Percentiles rank a stretch among this genome's conserved stretches.
Conservation (phyloP, 129 eudicot genomes). For the Lactuca saligna region DNA sequence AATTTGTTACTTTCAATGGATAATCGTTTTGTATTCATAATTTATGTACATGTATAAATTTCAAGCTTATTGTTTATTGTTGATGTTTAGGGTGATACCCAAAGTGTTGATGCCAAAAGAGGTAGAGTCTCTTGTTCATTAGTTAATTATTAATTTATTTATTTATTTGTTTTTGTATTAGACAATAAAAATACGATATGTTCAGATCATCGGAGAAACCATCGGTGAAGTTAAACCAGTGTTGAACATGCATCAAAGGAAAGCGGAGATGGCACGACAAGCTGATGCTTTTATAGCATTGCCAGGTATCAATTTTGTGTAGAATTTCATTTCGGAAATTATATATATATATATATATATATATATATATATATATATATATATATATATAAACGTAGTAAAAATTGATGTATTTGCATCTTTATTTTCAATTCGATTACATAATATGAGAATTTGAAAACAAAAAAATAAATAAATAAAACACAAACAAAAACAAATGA, state of each 20-base stretch:
- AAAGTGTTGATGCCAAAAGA: conserved; percentile 77
- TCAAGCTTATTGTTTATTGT: conserved; percentile 1
- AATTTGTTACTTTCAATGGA: too few species aligned
- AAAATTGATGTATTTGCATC: background rate
- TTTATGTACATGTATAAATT: background rate
- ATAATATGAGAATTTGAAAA: too few species aligned
- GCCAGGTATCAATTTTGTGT: conserved; percentile 50
- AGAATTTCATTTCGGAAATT: background rate
- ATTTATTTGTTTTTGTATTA: background rate
- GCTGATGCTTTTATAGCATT: conserved; percentile 92
- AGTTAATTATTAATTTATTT: too few species aligned
- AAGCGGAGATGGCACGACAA: conserved; percentile 96
- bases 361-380: too few species aligned
- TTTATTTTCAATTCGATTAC: background rate
- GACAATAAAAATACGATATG: background rate
- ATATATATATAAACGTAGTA: too few species aligned
- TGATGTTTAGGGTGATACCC: conserved; percentile 64
- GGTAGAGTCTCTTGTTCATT: conserved; percentile 35
- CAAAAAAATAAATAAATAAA: too few species aligned
- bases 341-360: too few species aligned
- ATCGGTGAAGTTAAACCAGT: conserved; percentile 82
- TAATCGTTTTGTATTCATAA: background rate
- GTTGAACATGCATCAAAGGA: conserved; percentile 83
- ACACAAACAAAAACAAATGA: too few species aligned
- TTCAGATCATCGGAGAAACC: conserved; percentile 70